A percentile compares a stretch with the other conserved stretches of the same genome.
phyloP scores from a whole-genome alignment of 2,329 filamentous ascomycete species.

The Fusarium foetens region DNA sequence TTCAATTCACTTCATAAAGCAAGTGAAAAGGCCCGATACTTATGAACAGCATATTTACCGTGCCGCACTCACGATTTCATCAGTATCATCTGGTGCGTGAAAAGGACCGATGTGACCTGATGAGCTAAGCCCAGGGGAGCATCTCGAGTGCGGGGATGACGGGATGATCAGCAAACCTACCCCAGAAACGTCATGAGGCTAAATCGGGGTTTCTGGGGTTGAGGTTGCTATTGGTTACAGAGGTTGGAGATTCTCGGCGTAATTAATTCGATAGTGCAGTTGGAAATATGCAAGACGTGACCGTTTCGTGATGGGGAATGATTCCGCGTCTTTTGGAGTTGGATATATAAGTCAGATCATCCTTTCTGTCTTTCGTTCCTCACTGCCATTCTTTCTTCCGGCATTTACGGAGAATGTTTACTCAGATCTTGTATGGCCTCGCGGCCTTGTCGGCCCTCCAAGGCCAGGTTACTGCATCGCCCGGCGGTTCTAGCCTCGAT shows the following conservation, averaged over 20 bases:
- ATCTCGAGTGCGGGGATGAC: conserved; percentile 15
- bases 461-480: conserved; percentile 3
- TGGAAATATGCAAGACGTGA: background rate
- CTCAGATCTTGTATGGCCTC: conserved; percentile 6
- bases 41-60: background rate
- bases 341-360: background rate
- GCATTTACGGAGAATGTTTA: background rate
- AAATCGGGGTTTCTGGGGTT: conserved; percentile 4
- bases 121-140: conserved; percentile 19
- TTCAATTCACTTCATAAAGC: background rate
- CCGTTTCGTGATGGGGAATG: background rate
- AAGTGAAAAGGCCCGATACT: conserved; percentile 14
- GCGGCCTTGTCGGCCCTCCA: conserved; percentile 1
- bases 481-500: background rate
- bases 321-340: background rate
- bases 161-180: conserved; percentile 13
- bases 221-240: background rate
- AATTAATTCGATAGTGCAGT: conserved; percentile 6
- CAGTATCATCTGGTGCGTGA: background rate
- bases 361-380: background rate
- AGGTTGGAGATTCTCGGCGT: background rate
- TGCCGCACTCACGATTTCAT: background rate
- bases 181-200: conserved; percentile 18
- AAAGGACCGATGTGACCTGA: conserved; percentile 27
- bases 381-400: background rate